Evolutionary conservation across 345 rosid genomes (phyloP).

Genomic region (Euphorbia peplus): DNA sequence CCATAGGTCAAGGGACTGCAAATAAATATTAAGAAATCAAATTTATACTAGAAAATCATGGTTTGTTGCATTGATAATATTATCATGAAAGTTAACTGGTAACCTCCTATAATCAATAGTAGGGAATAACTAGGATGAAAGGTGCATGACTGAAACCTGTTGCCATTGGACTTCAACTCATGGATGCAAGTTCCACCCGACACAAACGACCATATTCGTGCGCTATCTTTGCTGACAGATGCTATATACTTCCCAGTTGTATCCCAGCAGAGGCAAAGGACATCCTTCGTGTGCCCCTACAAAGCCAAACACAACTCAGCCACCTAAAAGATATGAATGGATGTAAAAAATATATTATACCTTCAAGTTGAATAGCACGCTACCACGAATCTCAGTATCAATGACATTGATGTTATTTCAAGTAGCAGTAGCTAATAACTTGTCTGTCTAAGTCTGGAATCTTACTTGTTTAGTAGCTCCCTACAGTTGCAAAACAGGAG

Average conservation of each 20-base stretch:
- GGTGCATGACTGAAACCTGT: conserved; percentile 33
- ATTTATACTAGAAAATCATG: too few species aligned
- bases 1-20: conserved; percentile 35
- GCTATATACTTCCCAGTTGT: conserved; percentile 27
- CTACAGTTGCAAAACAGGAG: conserved; percentile 17
- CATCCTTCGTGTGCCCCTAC: conserved; percentile 32
- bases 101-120: conserved; percentile 28
- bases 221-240: conserved; percentile 32
- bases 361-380: conserved; percentile 20
- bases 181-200: conserved; percentile 18
- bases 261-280: conserved; percentile 35
- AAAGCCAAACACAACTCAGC: background rate
- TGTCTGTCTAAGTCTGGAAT: conserved; percentile 26
- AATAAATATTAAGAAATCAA: background rate
- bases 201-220: conserved; percentile 27
- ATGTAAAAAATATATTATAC: conserved; percentile 1
- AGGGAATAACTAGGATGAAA: conserved; percentile 30
- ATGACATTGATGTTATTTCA: conserved; percentile 23
- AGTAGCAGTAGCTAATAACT: conserved; percentile 27
- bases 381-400: conserved; percentile 25
- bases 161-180: conserved; percentile 24
- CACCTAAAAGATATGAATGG: background rate
- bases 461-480: conserved; percentile 30
- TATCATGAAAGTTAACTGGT: conserved; percentile 21
- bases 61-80: too few species aligned